A percentile compares a stretch with the other conserved stretches of the same genome.
Conservation (phyloP, 208 protist genomes). For the Leishmania major region DNA sequence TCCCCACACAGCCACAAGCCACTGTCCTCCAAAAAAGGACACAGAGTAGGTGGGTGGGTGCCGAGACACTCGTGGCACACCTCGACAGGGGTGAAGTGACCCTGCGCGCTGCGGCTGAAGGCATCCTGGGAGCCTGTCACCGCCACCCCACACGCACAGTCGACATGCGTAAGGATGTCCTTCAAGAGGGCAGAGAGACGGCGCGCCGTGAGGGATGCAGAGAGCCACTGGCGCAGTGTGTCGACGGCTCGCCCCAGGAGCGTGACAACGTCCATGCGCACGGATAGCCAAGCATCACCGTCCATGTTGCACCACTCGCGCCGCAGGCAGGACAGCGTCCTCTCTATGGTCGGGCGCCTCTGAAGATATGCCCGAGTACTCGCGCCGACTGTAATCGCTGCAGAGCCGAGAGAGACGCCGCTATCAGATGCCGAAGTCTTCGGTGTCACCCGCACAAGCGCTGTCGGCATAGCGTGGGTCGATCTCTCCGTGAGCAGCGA, state of each 20-base stretch:
- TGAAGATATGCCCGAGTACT: slow-evolving; percentile 2
- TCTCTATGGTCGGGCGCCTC: slow-evolving; percentile 15
- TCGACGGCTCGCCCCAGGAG: slow-evolving; percentile 16
- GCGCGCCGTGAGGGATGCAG: slow-evolving; percentile 30
- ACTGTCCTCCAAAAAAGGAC: slow-evolving; percentile 29
- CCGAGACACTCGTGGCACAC: slow-evolving; percentile 71
- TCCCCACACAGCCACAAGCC: slow-evolving; percentile 60
- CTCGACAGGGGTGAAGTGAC: slow-evolving; percentile 34
- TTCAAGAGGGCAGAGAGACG: slow-evolving; percentile 54
- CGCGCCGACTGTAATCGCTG: not conserved
- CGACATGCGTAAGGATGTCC: slow-evolving; percentile 48
- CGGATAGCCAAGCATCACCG: slow-evolving; percentile 10
- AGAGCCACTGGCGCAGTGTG: slow-evolving; percentile 18
- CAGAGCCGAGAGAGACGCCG: not conserved
- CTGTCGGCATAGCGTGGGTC: not conserved
- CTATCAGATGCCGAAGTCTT: not conserved
- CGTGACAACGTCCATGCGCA: slow-evolving; percentile 24
- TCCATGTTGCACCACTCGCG: slow-evolving; percentile 18
- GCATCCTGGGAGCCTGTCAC: slow-evolving; percentile 24
- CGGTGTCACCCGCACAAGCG: not conserved
- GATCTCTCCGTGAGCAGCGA: slow-evolving; percentile 4
- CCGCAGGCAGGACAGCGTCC: slow-evolving; percentile 15
- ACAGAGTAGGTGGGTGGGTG: slow-evolving; percentile 60
- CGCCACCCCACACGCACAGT: slow-evolving; percentile 38
- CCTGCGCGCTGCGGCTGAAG: slow-evolving; percentile 6